Percentiles rank a stretch among this genome's conserved stretches.
phyloP scores from a whole-genome alignment of 1,284 basidiomycete species.

The Rhodotorula sp. region DNA sequence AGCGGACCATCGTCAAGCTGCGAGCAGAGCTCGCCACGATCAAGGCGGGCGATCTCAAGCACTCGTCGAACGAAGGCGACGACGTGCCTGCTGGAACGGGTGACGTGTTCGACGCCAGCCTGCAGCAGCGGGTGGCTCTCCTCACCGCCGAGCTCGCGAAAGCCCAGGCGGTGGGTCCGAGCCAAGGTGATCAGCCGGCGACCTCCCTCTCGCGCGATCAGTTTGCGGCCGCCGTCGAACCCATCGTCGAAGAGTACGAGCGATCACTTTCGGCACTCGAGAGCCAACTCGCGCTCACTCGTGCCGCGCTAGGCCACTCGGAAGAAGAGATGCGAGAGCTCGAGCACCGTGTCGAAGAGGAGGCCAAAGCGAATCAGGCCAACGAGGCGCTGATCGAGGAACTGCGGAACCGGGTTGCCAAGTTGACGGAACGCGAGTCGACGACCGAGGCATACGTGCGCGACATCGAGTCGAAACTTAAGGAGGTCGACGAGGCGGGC shows the following conservation, averaged over 20 bases:
- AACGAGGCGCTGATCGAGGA: slow-evolving; percentile 79
- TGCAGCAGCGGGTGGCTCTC: slow-evolving; percentile 77
- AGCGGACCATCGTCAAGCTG: slow-evolving; percentile 75
- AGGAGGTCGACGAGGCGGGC: slow-evolving; percentile 72
- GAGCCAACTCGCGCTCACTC: slow-evolving; percentile 83
- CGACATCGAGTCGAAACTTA: slow-evolving; percentile 78
- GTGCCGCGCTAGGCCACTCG: slow-evolving; percentile 80
- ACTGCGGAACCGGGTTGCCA: slow-evolving; percentile 71
- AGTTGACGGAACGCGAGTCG: slow-evolving; percentile 80
- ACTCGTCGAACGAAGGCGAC: slow-evolving; percentile 25
- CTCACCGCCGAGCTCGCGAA: slow-evolving; percentile 73
- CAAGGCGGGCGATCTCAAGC: slow-evolving; percentile 17
- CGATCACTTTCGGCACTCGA: slow-evolving; percentile 94
- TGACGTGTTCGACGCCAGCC: slow-evolving; percentile 62
- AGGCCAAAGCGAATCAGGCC: slow-evolving; percentile 67
- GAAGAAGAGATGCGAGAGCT: slow-evolving; percentile 90
- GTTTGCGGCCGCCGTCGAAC: slow-evolving; percentile 94
- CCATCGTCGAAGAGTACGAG: slow-evolving; percentile 98
- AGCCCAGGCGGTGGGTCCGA: slow-evolving; percentile 25
- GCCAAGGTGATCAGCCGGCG: neutral
- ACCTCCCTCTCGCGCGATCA: slow-evolving; percentile 28
- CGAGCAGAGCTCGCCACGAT: slow-evolving; percentile 73
- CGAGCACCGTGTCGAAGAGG: slow-evolving; percentile 67
- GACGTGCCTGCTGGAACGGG: slow-evolving; percentile 55
- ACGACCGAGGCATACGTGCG: slow-evolving; percentile 91